Evolutionary conservation across 140 eudicot genomes (phyloP).

Genomic region (Erigeron philadelphicus): DNA sequence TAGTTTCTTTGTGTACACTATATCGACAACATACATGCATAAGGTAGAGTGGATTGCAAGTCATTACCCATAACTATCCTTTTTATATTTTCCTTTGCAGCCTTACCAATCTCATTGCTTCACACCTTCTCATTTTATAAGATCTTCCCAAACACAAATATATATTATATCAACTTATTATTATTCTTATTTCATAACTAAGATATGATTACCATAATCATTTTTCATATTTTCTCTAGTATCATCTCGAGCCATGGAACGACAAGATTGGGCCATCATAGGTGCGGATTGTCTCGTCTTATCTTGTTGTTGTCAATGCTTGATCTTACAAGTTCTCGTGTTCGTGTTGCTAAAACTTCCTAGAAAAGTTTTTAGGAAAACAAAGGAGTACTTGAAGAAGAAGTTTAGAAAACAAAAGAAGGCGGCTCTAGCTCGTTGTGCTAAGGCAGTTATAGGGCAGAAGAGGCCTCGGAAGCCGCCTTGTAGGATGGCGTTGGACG

Average conservation of each 20-base stretch:
- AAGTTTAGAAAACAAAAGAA: constrained; percentile 43
- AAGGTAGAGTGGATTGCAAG: constrained; percentile 35
- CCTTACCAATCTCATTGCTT: constrained; percentile 38
- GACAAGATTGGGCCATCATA: constrained; percentile 44
- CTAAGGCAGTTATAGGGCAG: constrained; percentile 28
- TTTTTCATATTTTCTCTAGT: constrained; percentile 5
- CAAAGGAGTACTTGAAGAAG: constrained; percentile 39
- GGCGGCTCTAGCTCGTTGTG: constrained; percentile 21
- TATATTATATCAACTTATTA: constrained; percentile 23
- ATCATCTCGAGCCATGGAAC: constrained; percentile 27
- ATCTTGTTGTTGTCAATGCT: constrained; percentile 80
- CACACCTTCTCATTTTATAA: constrained; percentile 32
- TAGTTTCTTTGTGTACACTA: constrained; percentile 28
- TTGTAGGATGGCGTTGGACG: constrained; percentile 19
- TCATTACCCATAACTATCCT: constrained; percentile 30
- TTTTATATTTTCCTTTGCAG: constrained; percentile 26
- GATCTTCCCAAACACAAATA: constrained; percentile 33
- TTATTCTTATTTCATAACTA: constrained; percentile 26
- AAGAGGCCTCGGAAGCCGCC: constrained; percentile 4
- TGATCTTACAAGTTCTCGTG: constrained; percentile 54
- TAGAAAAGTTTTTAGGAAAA: constrained; percentile 35
- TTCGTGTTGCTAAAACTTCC: constrained; percentile 64
- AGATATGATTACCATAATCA: constrained; percentile 36
- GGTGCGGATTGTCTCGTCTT: constrained; percentile 78
- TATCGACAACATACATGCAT: constrained; percentile 25